Evolutionary conservation across 331 rosid species (phyloP).

Genomic region (Malus hybrid): DNA sequence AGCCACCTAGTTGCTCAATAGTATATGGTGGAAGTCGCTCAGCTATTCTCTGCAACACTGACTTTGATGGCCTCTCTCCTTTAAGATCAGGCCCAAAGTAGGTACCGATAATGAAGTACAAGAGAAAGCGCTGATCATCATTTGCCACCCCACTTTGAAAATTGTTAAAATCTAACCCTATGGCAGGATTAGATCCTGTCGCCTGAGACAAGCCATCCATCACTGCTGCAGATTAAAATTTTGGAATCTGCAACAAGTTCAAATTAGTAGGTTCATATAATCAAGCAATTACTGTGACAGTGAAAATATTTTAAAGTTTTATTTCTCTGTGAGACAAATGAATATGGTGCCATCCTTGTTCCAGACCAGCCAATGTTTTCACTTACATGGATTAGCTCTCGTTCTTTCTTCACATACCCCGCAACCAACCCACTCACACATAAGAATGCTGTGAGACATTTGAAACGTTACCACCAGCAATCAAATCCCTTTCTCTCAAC

Average conservation of each 20-base stretch:
- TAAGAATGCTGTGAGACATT: background rate
- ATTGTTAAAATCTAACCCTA: slow-evolving; percentile 2
- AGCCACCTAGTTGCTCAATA: slow-evolving; percentile 30
- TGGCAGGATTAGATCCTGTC: slow-evolving; percentile 4
- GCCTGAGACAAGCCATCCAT: slow-evolving; percentile 20
- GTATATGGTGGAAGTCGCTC: slow-evolving; percentile 62
- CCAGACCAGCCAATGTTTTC: background rate
- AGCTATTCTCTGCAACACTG: slow-evolving; percentile 51
- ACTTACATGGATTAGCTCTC: background rate
- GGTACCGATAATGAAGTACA: slow-evolving; percentile 46
- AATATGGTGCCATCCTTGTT: background rate
- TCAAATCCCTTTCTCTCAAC: background rate
- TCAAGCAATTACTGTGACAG: background rate
- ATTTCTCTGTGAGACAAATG: background rate
- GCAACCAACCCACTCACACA: background rate
- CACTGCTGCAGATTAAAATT: background rate
- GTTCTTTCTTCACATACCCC: background rate
- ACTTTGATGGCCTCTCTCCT: slow-evolving; percentile 26
- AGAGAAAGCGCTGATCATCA: slow-evolving; percentile 39
- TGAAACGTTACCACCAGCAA: background rate
- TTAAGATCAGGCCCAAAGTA: slow-evolving; percentile 56
- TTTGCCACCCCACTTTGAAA: slow-evolving; percentile 4
- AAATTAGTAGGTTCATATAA: background rate
- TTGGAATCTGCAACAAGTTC: background rate
- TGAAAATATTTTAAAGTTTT: background rate